phyloP scores from a whole-genome alignment of 2,329 filamentous ascomycete genomes.

The Trichoderma guizhouense region DNA sequence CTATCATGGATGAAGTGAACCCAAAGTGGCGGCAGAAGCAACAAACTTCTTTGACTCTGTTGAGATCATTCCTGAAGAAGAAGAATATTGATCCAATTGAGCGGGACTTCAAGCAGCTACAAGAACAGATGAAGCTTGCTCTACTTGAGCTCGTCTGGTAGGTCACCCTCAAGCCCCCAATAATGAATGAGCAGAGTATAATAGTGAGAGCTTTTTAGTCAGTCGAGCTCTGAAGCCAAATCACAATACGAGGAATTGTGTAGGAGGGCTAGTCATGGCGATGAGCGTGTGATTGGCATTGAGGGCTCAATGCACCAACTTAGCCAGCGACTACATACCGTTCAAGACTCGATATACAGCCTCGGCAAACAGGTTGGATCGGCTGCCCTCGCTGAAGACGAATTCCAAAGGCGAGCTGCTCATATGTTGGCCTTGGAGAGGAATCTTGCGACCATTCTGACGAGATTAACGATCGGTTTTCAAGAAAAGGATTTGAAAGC shows the following conservation, averaged over 20 bases:
- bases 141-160: neutral
- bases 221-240: neutral
- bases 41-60: neutral
- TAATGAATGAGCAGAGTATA: too few species aligned
- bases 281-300: neutral
- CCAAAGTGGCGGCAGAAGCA: neutral
- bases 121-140: neutral
- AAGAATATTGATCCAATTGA: neutral
- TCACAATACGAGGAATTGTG: neutral
- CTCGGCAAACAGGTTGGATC: neutral
- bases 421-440: neutral
- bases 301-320: neutral
- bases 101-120: accelerated
- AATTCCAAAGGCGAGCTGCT: neutral
- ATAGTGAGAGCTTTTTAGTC: too few species aligned
- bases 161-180: neutral
- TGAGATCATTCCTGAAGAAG: neutral
- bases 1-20: neutral
- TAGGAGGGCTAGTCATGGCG: neutral
- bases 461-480: neutral
- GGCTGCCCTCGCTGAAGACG: accelerated
- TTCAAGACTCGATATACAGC: neutral
- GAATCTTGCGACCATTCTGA: neutral
- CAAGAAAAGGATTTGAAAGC: neutral
- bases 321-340: neutral